A percentile compares a stretch with the other conserved stretches of the same genome.
phyloP scores from a whole-genome alignment of 2,329 filamentous ascomycete species.

The Sodiomyces alkalinus region DNA sequence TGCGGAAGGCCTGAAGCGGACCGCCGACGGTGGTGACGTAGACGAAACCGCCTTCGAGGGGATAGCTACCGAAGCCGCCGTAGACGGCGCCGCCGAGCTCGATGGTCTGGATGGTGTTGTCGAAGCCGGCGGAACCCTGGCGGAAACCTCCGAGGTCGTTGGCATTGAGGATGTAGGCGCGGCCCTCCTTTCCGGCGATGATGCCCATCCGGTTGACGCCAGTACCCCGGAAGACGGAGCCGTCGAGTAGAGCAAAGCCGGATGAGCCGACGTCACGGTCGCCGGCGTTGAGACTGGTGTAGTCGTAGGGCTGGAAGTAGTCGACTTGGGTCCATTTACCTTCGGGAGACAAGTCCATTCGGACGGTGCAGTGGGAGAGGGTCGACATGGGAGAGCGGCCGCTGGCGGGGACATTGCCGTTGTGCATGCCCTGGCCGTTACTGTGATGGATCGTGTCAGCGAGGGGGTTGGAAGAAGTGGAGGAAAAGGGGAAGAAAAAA shows the following conservation, averaged over 20 bases:
- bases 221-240: slow-evolving; percentile 16
- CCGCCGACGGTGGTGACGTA: slow-evolving; percentile 16
- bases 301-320: slow-evolving; percentile 27
- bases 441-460: slow-evolving; percentile 9
- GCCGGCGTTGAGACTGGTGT: slow-evolving; percentile 19
- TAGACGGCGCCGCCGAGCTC: slow-evolving; percentile 17
- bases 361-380: slow-evolving; percentile 17
- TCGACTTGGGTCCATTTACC: slow-evolving; percentile 13
- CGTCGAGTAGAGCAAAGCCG: slow-evolving; percentile 18
- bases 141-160: slow-evolving; percentile 26
- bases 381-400: slow-evolving; percentile 16
- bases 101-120: slow-evolving; percentile 21
- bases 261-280: slow-evolving; percentile 23
- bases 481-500: too few species aligned
- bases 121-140: slow-evolving; percentile 18
- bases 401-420: slow-evolving; percentile 18
- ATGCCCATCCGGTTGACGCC: slow-evolving; percentile 20
- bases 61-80: slow-evolving; percentile 22
- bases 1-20: slow-evolving; percentile 7
- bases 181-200: slow-evolving; percentile 22
- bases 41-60: slow-evolving; percentile 25
- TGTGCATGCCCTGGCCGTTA: slow-evolving; percentile 18
- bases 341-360: slow-evolving; percentile 12
- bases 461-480: slow-evolving; percentile 5
- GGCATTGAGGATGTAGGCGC: slow-evolving; percentile 22